phyloP scores from a whole-genome alignment of 768 basidiomycete genomes.

The Xerocomus brunneocitrinus region DNA sequence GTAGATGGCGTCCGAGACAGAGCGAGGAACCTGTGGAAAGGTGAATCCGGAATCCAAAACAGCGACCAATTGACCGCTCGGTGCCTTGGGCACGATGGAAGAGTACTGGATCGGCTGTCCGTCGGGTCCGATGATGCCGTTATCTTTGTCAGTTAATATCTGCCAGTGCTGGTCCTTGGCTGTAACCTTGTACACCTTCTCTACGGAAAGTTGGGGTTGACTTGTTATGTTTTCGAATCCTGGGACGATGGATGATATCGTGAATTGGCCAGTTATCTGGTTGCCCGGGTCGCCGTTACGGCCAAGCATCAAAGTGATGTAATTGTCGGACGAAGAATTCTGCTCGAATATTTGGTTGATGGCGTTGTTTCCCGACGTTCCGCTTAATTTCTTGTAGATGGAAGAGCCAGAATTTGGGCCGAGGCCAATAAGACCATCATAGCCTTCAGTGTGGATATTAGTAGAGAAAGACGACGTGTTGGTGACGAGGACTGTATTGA shows the following conservation, averaged over 20 bases:
- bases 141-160: constrained; percentile 56
- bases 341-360: constrained; percentile 64
- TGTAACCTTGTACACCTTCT: constrained; percentile 56
- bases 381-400: constrained; percentile 53
- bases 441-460: constrained; percentile 56
- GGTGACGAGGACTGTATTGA: constrained; percentile 51
- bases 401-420: constrained; percentile 73
- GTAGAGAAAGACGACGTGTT: constrained; percentile 61
- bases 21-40: constrained; percentile 66
- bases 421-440: constrained; percentile 69
- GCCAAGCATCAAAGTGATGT: constrained; percentile 64
- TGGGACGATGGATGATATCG: constrained; percentile 59
- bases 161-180: constrained; percentile 81
- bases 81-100: constrained; percentile 68
- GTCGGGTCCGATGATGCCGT: constrained; percentile 74
- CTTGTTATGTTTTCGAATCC: constrained; percentile 56
- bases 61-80: constrained; percentile 58
- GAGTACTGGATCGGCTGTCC: constrained; percentile 54
- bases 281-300: constrained; percentile 49
- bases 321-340: constrained; percentile 51
- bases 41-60: constrained; percentile 75
- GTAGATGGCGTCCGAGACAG: constrained; percentile 77
- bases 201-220: constrained; percentile 63
- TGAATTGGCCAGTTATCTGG: constrained; percentile 60
- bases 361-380: constrained; percentile 48